A percentile compares a stretch with the other conserved stretches of the same genome.
These are phyloP conservation scores for Cytospora piceicola DNA, from an alignment of 2,329 filamentous ascomycete species.

Conservation along the genomic window DNA sequence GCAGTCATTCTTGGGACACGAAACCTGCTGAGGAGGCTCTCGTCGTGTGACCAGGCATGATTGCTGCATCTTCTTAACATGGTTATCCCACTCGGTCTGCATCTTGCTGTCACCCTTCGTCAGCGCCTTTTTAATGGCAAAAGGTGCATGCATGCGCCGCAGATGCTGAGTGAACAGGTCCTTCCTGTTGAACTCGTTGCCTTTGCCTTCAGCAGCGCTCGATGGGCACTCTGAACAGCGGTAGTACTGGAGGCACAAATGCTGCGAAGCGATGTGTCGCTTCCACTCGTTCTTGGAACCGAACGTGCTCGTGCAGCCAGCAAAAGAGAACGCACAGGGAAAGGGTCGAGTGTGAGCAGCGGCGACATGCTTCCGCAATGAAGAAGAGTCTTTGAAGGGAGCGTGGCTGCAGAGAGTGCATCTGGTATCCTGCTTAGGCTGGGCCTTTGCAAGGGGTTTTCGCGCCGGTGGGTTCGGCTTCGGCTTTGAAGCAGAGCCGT, in stretches of 20 bases:
- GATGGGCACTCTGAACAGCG: constrained; percentile 65
- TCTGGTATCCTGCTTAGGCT: constrained; percentile 62
- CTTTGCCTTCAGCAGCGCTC: constrained; percentile 57
- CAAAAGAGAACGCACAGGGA: constrained; percentile 82
- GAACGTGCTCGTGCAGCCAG: constrained; percentile 82
- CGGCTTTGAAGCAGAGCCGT: constrained; percentile 43
- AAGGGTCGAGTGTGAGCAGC: constrained; percentile 75
- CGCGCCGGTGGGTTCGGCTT: constrained; percentile 45
- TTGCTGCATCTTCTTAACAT: constrained; percentile 71
- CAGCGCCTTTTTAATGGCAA: constrained; percentile 62
- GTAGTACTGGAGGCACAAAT: constrained; percentile 72
- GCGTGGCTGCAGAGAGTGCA: constrained; percentile 66
- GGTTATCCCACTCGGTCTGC: constrained; percentile 65
- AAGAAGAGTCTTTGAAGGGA: constrained; percentile 69
- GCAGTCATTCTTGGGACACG: constrained; percentile 75
- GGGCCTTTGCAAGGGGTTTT: constrained; percentile 52
- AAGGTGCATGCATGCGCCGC: constrained; percentile 86
- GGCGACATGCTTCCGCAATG: constrained; percentile 68
- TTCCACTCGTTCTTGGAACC: constrained; percentile 98
- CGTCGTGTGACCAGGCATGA: constrained; percentile 75
- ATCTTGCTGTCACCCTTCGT: constrained; percentile 62
- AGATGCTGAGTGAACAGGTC: constrained; percentile 95
- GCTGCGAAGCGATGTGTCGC: constrained; percentile 87
- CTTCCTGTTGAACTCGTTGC: constrained; percentile 86
- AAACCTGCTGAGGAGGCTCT: constrained; percentile 69